Evolutionary conservation across 345 rosid species (phyloP).

Genomic region (Raphanus raphanistrum): DNA sequence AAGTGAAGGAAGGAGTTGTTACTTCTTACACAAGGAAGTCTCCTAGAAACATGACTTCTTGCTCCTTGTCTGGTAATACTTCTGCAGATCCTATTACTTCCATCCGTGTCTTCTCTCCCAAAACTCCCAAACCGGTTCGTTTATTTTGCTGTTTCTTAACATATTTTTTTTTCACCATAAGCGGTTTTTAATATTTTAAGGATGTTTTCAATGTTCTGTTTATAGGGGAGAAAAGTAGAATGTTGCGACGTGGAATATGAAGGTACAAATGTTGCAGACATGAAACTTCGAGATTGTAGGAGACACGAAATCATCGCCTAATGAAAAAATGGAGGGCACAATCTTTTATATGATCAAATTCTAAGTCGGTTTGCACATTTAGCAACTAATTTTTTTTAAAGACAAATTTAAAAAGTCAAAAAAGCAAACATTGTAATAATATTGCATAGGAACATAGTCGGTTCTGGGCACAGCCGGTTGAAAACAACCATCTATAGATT

Average conservation of each 20-base stretch:
- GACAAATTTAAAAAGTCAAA: not conserved
- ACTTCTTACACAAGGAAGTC: not conserved
- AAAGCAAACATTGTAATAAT: not conserved
- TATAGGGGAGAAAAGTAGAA: constrained; percentile 53
- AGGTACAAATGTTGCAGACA: constrained; percentile 29
- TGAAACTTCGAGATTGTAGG: constrained; percentile 50
- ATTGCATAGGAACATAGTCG: not conserved
- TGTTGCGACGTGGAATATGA: constrained; percentile 54
- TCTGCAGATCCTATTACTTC: not conserved
- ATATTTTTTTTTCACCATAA: not conserved
- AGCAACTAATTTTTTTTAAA: not conserved
- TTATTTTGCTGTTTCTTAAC: not conserved
- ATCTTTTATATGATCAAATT: not conserved
- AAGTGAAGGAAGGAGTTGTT: not conserved
- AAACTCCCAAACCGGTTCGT: not conserved
- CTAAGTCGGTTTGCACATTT: not conserved
- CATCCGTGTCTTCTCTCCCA: not conserved
- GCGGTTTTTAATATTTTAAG: not conserved
- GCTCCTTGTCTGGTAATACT: not conserved
- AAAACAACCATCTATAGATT: not conserved
- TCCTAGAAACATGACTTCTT: not conserved
- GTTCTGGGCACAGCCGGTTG: no score
- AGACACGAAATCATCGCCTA: constrained; percentile 53
- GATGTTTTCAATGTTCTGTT: not conserved
- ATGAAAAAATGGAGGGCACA: not conserved